These are phyloP conservation scores for Cunninghamia lanceolata DNA, from an alignment of 75 land plant genomes.

Conservation along the genomic window DNA sequence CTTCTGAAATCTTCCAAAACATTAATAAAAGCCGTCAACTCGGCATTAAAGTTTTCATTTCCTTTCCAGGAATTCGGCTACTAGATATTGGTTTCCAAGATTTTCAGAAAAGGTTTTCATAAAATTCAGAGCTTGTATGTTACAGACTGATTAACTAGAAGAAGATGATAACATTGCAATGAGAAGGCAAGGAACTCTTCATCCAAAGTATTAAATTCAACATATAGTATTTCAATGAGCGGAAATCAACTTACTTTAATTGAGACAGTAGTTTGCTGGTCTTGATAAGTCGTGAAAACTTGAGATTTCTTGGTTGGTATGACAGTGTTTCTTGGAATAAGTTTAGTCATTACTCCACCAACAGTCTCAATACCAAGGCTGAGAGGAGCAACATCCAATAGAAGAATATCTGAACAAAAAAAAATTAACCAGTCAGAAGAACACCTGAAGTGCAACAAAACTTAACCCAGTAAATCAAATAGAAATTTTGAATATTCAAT, in stretches of 20 bases:
- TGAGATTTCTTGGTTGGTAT: constrained; percentile 86
- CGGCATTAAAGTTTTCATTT: neutral
- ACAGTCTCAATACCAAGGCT: constrained; percentile 57
- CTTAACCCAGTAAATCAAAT: neutral
- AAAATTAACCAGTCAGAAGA: constrained; percentile 24
- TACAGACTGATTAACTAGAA: neutral
- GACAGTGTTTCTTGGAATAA: constrained; percentile 71
- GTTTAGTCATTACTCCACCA: constrained; percentile 65
- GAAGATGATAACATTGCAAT: neutral
- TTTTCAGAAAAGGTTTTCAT: neutral
- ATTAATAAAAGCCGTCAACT: neutral
- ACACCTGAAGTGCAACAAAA: neutral
- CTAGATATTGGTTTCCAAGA: too few relatives aligned
- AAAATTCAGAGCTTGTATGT: neutral
- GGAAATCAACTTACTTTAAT: constrained; percentile 24
- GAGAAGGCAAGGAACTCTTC: neutral
- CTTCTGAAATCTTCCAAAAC: neutral
- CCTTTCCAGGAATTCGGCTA: neutral
- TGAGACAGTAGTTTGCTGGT: constrained; percentile 66
- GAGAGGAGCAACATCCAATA: constrained; percentile 64
- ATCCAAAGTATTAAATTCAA: neutral
- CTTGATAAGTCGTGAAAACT: constrained; percentile 81
- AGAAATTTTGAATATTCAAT: neutral
- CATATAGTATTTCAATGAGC: neutral
- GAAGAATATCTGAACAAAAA: constrained; percentile 46